Percentiles rank a stretch among this genome's conserved stretches.
These are phyloP conservation scores for Penicillium hordei DNA, from an alignment of 2,329 filamentous ascomycete species.

Conservation along the genomic window DNA sequence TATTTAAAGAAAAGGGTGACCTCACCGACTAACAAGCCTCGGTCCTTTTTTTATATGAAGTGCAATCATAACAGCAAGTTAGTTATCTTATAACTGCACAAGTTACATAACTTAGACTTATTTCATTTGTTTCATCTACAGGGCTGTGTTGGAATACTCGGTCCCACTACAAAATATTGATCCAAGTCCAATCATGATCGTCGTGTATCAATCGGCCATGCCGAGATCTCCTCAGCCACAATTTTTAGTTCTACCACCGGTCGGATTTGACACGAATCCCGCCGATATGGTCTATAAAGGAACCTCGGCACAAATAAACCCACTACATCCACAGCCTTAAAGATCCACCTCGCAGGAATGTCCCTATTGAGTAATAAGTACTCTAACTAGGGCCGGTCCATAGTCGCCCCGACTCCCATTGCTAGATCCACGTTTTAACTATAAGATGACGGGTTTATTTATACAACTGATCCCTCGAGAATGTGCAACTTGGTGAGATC, in stretches of 20 bases:
- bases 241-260: not conserved
- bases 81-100: not conserved
- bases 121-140: not conserved
- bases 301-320: not conserved
- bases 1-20: not conserved
- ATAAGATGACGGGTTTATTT: not conserved
- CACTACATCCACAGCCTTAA: not conserved
- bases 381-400: not conserved
- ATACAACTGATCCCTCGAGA: not conserved
- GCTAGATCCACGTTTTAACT: not conserved
- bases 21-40: not conserved
- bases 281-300: not conserved
- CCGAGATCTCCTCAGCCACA: not conserved
- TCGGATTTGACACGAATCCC: not conserved
- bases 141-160: not conserved
- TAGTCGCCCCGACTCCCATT: not conserved
- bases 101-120: not conserved
- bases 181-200: conserved; percentile 3
- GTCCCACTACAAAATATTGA: too few relatives aligned
- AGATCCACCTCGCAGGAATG: not conserved
- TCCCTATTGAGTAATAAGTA: not conserved
- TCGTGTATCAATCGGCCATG: not conserved
- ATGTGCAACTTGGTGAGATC: not conserved
- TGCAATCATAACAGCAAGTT: not conserved
- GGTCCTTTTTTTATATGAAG: not conserved